phyloP scores from a whole-genome alignment of 2,329 filamentous ascomycete species.

The Apiospora sp. region DNA sequence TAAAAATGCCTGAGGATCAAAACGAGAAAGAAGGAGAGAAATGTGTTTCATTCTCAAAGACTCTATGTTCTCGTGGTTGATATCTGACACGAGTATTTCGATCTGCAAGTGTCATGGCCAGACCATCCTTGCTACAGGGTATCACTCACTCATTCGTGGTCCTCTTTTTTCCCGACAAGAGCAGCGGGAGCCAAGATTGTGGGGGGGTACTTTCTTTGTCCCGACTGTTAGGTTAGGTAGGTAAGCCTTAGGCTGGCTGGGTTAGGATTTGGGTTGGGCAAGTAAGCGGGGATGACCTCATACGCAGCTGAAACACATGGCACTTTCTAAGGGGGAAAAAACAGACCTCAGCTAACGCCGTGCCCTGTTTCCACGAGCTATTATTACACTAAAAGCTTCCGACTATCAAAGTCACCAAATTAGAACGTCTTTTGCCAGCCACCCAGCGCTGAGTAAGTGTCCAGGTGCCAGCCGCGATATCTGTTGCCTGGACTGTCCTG shows the following conservation, averaged over 20 bases:
- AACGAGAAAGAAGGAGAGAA: too few relatives aligned
- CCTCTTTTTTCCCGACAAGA: too few relatives aligned
- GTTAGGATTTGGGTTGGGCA: not conserved
- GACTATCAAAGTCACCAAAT: not conserved
- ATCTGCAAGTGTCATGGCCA: not conserved
- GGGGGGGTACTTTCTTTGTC: not conserved
- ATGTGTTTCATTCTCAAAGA: not conserved
- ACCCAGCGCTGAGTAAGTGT: not conserved
- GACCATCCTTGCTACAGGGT: not conserved
- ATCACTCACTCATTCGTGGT: not conserved
- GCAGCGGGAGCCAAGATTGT: not conserved
- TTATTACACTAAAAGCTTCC: not conserved
- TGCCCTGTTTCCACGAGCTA: not conserved
- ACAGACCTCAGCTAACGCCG: not conserved
- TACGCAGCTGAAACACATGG: slow-evolving; percentile 25
- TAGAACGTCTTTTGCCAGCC: too few relatives aligned
- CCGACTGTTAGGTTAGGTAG: slow-evolving; percentile 3
- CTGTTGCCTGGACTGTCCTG: not conserved
- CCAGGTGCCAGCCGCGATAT: not conserved
- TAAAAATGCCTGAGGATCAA: too few relatives aligned
- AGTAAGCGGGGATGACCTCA: slow-evolving; percentile 26
- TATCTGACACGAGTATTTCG: not conserved
- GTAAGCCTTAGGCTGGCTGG: not conserved
- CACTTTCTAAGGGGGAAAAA: not conserved
- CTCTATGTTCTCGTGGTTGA: not conserved